A percentile compares a stretch with the other conserved stretches of the same genome.
Conservation (phyloP, 2,329 filamentous ascomycete genomes). For the Teratosphaeria viscida region DNA sequence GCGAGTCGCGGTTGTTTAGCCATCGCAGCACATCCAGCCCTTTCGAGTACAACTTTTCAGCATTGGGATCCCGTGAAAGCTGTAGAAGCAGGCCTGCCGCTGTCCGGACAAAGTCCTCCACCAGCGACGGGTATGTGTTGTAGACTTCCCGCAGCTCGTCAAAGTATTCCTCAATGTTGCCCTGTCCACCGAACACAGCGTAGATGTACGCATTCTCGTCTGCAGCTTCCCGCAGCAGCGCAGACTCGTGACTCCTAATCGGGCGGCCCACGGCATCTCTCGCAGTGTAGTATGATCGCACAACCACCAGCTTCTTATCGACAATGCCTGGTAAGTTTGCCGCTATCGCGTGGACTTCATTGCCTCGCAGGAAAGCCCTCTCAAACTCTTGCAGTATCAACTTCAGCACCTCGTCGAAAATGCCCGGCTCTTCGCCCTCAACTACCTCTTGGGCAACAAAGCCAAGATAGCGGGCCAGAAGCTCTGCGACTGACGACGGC, state of each 20-base stretch:
- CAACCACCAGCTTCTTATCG: constrained; percentile 81
- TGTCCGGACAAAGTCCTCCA: constrained; percentile 70
- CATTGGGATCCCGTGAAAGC: constrained; percentile 70
- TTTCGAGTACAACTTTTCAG: constrained; percentile 93
- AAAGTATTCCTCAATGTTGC: constrained; percentile 99
- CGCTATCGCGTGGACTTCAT: constrained; percentile 88
- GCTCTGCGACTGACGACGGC: constrained; percentile 87
- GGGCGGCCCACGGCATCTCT: constrained; percentile 72
- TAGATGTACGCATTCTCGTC: constrained; percentile 79
- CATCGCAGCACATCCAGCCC: constrained; percentile 91
- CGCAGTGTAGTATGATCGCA: constrained; percentile 84
- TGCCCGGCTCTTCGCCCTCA: constrained; percentile 84
- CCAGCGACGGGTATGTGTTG: constrained; percentile 80
- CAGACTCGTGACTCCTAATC: constrained; percentile 88
- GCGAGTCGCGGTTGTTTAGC: constrained; percentile 79
- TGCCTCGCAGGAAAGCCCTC: constrained; percentile 84
- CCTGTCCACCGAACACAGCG: constrained; percentile 91
- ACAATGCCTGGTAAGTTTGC: constrained; percentile 80
- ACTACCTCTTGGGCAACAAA: constrained; percentile 83
- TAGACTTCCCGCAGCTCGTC: constrained; percentile 90
- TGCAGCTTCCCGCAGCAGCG: constrained; percentile 75
- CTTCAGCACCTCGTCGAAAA: constrained; percentile 86
- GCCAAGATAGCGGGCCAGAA: constrained; percentile 87
- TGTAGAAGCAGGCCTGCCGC: constrained; percentile 81
- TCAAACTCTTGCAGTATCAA: constrained; percentile 93